phyloP scores from a whole-genome alignment of 2,329 filamentous ascomycete genomes.

The Pleoardoris graminearum region DNA sequence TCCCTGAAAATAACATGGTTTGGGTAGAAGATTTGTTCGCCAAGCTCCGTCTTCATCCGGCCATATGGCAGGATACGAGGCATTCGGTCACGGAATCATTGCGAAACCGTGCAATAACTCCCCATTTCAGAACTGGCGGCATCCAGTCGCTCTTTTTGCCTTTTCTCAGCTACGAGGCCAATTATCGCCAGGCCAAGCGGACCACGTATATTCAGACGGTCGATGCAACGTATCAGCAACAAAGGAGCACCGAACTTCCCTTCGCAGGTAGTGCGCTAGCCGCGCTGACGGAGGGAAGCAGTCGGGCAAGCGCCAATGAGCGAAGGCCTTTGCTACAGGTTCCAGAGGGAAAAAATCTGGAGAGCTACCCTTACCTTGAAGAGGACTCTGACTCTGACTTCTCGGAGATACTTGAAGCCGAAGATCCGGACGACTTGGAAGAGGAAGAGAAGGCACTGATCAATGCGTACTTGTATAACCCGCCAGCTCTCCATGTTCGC shows the following conservation, averaged over 20 bases:
- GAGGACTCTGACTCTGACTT: constrained; percentile 3
- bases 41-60: constrained; percentile 8
- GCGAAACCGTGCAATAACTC: constrained; percentile 6
- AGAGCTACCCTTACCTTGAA: constrained; percentile 6
- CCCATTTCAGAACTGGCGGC: background rate
- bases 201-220: background rate
- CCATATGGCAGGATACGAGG: constrained; percentile 8
- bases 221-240: background rate
- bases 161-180: constrained; percentile 10
- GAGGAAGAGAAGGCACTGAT: constrained; percentile 16
- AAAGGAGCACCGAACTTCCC: background rate
- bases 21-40: constrained; percentile 11
- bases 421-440: constrained; percentile 8
- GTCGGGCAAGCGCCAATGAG: background rate
- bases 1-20: constrained; percentile 16
- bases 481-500: constrained; percentile 17
- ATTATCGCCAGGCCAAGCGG: constrained; percentile 4
- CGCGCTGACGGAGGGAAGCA: constrained; percentile 2
- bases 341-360: background rate
- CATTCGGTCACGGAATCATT: constrained; percentile 5
- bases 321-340: background rate
- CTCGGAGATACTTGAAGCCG: constrained; percentile 1
- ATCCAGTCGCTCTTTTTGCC: background rate
- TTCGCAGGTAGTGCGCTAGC: background rate
- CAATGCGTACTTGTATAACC: constrained; percentile 12